Base-by-base conservation (phyloP, 2,329 filamentous ascomycete species). In the Sclerotinia subarctica region DNA sequence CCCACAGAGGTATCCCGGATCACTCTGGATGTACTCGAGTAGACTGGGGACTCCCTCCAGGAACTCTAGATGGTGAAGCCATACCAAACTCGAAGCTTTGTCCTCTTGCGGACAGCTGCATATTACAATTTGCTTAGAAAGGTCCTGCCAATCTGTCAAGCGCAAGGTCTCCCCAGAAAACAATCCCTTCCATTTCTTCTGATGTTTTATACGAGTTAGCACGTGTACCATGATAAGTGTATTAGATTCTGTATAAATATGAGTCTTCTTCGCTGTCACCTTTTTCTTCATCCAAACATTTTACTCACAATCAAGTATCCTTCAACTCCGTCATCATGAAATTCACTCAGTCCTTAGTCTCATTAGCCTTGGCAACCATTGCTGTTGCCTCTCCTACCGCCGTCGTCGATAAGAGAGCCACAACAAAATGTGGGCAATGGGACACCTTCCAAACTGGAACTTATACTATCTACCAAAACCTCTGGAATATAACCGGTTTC, bases 381-480 rank as follows among this genome's bases (percentile, higher is more conserved):
- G 67, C 62, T 53, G 47, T 64, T 49, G 56, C 66, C 38, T 35
- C 47, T 4, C 73, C 73, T 35, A 73, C 71, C n/a, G 60, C 68
- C 24, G 71, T 67, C 26, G 71, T 79, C 57, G 75, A 79, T 44
- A 77, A 79, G 71, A 76, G 79, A 38, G 77, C 76, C 57, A 76
- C 77, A 0, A 66, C 69, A 19, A 69, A 73, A 26, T 75, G 74
- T 64, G 73, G 72, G 6, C 72, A 70, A 56, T 75, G 72, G 70
- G 74, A 74, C 56, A 66, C 69, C 5, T 62, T 73, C 13, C 54
- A 66, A 5, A 75, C 74, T 8, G 77, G 76, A 53, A 71, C 72
- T 51, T 81, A 78, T 69, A 80, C 75, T 21, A 69, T 81, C 54
- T 80, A 80, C 73, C 80, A 81, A 69, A 76, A 81, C 70, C 58